These are phyloP conservation scores for Dendrobium catenatum DNA, from an alignment of 106 monocot genomes.

Conservation along the genomic window DNA sequence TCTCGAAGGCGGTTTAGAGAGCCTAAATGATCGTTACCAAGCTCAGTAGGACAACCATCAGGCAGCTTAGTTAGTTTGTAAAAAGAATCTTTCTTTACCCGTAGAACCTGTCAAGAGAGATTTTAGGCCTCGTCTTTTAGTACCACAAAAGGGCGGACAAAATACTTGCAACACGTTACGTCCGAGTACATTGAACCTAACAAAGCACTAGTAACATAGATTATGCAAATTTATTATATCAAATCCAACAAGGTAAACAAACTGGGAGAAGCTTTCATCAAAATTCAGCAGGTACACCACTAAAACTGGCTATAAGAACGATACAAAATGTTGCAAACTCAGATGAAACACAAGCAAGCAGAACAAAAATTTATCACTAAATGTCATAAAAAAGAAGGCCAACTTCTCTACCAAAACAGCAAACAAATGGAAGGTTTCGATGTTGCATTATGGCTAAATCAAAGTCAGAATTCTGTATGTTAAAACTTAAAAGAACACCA, in stretches of 20 bases:
- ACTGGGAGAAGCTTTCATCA: neutral
- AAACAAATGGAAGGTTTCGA: neutral
- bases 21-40: constrained; percentile 42
- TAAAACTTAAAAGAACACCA: neutral
- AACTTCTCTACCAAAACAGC: neutral
- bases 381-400: neutral
- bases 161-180: neutral
- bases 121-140: neutral
- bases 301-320: neutral
- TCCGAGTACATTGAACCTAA: neutral
- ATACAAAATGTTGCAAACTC: neutral
- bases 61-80: constrained; percentile 44
- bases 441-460: neutral
- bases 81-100: constrained; percentile 26
- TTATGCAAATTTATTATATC: neutral
- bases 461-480: neutral
- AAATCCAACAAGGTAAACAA: neutral
- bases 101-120: constrained; percentile 25
- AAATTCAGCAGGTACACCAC: neutral
- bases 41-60: constrained; percentile 33
- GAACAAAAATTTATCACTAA: neutral
- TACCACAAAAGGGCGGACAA: neutral
- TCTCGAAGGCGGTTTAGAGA: constrained; percentile 60
- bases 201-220: neutral
- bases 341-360: neutral